Percentiles rank a stretch among this genome's conserved stretches.
These are phyloP conservation scores for Xylaria flabelliformis DNA, from an alignment of 495 filamentous ascomycete species.

Conservation along the genomic window DNA sequence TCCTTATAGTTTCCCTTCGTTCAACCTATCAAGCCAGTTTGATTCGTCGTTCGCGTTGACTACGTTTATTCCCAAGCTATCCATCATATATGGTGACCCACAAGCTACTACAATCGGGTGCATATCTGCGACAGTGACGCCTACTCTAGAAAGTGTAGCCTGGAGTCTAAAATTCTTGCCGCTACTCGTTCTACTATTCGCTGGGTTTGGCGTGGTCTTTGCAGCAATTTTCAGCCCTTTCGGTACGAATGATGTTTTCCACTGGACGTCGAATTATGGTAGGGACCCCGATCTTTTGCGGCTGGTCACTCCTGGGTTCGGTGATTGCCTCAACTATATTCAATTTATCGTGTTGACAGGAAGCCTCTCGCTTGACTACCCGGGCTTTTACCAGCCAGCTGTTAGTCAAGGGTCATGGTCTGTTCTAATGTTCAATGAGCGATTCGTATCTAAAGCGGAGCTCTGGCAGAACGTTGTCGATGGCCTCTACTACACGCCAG, in stretches of 20 bases:
- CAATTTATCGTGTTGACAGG: slow-evolving; percentile 92
- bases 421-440: slow-evolving; percentile 88
- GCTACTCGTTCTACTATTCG: slow-evolving; percentile 75
- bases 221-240: slow-evolving; percentile 92
- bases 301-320: slow-evolving; percentile 93
- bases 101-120: slow-evolving; percentile 72
- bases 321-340: slow-evolving; percentile 95
- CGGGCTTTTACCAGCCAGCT: slow-evolving; percentile 91
- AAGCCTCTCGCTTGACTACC: slow-evolving; percentile 83
- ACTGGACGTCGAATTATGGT: slow-evolving; percentile 95
- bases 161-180: slow-evolving; percentile 80
- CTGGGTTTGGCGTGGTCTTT: slow-evolving; percentile 79
- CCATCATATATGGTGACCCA: slow-evolving; percentile 75
- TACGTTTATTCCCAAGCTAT: slow-evolving; percentile 72
- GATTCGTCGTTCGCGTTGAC: slow-evolving; percentile 83
- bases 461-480: slow-evolving; percentile 73
- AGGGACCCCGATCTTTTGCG: slow-evolving; percentile 91
- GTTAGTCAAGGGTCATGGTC: slow-evolving; percentile 90
- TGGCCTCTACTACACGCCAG: slow-evolving; percentile 78
- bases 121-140: slow-evolving; percentile 79
- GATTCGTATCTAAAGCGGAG: slow-evolving; percentile 72
- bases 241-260: slow-evolving; percentile 87
- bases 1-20: slow-evolving; percentile 65
- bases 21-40: slow-evolving; percentile 79
- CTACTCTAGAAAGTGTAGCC: slow-evolving; percentile 68